Base-by-base conservation (phyloP, 306 rosid species). In the Luffa aegyptiaca region DNA sequence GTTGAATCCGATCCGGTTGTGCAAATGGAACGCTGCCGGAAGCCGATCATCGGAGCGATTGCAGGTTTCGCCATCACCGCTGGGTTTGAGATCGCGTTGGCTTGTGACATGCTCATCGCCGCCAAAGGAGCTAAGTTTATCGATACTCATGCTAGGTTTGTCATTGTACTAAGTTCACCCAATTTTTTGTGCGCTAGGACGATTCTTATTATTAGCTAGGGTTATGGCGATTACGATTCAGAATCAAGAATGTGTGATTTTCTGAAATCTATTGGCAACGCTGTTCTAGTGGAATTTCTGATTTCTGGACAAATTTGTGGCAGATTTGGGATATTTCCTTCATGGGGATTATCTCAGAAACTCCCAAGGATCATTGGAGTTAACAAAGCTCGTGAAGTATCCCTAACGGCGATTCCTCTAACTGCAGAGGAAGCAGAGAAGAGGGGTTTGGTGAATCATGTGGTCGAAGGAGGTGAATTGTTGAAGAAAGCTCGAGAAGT, bases 311-410 rank as follows among this genome's bases (percentile, higher is more conserved):
- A 78, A 14, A 2, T 10, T 39, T 2, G n/a, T 21, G 76, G 80
- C 88, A 92, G 97, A 83, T 92, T 92, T 84, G 97, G 98, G 86
- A 92, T 95, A 86, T 92, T 95, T 87, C 98, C 97, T 49, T 92
- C 97, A 1, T 95, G 98, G 97, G 97, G 98, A 8, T 84, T 95
- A 76, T 95, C 98, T 72, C 97, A 95, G 85, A 95, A 95, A 89
- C 96, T 95, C 16, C 88, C 93, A 1, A 90, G 97, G 52, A 84
- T 88, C 49, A 69, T 92, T 14, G 98, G 98, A 62, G 84, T 83
- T 1, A 92, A 91, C 80, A 91, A 90, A 86, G 98, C 97, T 16
- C 93, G 93, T 1, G 98, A 95, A 84, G 90, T 91, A 13, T 95
- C 98, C 5, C 87, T 95, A 6, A 79, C 98, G n/a, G 98, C 97